Evolutionary conservation across 768 basidiomycete genomes (phyloP).

Genomic region (Lentinula lateritia): DNA sequence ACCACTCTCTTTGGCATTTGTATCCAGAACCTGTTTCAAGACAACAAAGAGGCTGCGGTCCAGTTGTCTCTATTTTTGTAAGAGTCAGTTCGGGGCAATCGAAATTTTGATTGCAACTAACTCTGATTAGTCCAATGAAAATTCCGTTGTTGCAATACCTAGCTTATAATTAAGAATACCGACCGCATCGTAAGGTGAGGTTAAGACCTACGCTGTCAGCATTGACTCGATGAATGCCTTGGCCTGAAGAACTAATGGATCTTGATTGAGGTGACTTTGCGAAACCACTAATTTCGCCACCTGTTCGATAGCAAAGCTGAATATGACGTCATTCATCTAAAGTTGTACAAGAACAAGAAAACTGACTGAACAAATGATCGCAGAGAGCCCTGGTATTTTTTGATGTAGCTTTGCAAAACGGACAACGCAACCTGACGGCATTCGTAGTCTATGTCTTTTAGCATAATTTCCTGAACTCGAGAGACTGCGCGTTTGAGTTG

Average conservation of each 20-base stretch:
- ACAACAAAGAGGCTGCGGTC: slow-evolving; percentile 46
- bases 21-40: slow-evolving; percentile 40
- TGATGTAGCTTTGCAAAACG: slow-evolving; percentile 56
- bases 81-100: neutral
- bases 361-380: slow-evolving; percentile 50
- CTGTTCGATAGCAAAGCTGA: slow-evolving; percentile 50
- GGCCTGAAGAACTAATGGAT: slow-evolving; percentile 53
- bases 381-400: slow-evolving; percentile 48
- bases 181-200: neutral
- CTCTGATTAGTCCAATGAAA: slow-evolving; percentile 54
- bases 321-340: neutral
- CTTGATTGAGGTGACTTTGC: slow-evolving; percentile 46
- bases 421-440: slow-evolving; percentile 61
- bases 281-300: slow-evolving; percentile 41
- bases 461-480: slow-evolving; percentile 44
- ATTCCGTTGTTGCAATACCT: slow-evolving; percentile 59
- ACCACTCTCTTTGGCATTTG: slow-evolving; percentile 25
- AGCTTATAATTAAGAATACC: neutral
- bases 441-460: slow-evolving; percentile 58
- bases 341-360: neutral
- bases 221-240: slow-evolving; percentile 48
- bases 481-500: slow-evolving; percentile 47
- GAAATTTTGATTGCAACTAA: slow-evolving; percentile 15
- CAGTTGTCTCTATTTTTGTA: slow-evolving; percentile 37
- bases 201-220: slow-evolving; percentile 37